Percentiles rank a stretch among this genome's conserved stretches.
Evolutionary conservation across 108 stramenopile genomes (phyloP).

Genomic region (Stephanodiscus triporus): DNA sequence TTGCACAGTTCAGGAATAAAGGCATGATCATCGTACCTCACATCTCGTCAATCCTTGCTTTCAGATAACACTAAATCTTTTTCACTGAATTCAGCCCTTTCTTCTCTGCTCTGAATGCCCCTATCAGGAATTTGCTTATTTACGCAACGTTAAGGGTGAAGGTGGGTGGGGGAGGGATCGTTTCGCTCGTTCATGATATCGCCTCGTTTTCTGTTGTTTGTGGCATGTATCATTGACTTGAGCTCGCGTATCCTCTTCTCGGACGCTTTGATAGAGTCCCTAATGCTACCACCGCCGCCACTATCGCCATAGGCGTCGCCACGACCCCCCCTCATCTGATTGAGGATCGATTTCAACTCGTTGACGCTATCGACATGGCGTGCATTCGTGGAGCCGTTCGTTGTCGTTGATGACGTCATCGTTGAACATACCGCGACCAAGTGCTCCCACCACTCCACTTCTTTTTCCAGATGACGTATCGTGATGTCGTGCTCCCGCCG

Average conservation of each 20-base stretch:
- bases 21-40: no score
- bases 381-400: background rate
- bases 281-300: background rate
- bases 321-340: conserved; percentile 6
- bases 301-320: background rate
- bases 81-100: background rate
- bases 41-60: no score
- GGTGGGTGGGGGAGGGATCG: no score
- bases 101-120: no score
- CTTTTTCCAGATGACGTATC: conserved; percentile 12
- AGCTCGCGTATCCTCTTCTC: background rate
- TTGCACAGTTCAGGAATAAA: no score
- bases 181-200: background rate
- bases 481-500: background rate
- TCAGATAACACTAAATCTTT: background rate
- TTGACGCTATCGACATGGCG: background rate
- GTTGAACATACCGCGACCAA: background rate
- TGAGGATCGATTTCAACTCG: conserved; percentile 5
- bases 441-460: conserved; percentile 25
- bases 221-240: background rate
- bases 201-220: background rate
- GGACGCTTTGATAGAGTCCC: conserved; percentile 6
- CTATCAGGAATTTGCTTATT: no score
- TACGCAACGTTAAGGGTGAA: no score
- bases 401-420: background rate